Percentiles rank a stretch among this genome's conserved stretches.
phyloP scores from a whole-genome alignment of 139 green algal genomes.

The Volvox reticuliferus region DNA sequence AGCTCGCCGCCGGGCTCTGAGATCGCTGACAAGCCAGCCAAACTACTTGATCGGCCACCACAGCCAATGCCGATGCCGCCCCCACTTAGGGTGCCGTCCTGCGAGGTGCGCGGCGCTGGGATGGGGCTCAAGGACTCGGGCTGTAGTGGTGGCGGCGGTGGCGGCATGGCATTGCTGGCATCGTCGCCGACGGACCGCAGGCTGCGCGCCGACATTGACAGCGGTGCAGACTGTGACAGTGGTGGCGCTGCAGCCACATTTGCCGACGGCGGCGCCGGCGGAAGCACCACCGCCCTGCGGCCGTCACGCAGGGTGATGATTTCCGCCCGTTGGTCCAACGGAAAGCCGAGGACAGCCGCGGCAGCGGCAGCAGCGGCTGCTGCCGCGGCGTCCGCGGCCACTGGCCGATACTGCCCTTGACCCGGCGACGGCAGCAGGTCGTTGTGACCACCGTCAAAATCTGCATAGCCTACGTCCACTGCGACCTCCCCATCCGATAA shows the following conservation, averaged over 20 bases:
- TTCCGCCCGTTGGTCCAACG: background rate
- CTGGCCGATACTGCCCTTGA: background rate
- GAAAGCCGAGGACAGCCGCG: background rate
- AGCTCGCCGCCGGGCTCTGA: no score
- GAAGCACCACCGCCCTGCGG: constrained; percentile 9
- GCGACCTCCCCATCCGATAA: constrained; percentile 1
- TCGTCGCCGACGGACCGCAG: background rate
- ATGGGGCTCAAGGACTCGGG: background rate
- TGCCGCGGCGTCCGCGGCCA: background rate
- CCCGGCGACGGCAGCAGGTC: background rate
- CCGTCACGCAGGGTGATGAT: background rate
- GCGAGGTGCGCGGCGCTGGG: background rate
- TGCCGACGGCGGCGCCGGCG: background rate
- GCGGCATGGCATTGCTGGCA: background rate
- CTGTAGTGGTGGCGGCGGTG: background rate
- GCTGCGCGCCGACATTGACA: background rate
- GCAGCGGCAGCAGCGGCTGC: background rate
- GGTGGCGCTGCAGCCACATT: background rate
- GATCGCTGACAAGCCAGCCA: no score
- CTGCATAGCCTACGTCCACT: background rate
- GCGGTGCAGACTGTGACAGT: background rate
- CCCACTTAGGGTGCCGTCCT: background rate
- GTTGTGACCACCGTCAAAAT: background rate
- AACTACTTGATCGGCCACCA: no score
- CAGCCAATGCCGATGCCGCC: background rate